Percentiles rank a stretch among this genome's conserved stretches.
Evolutionary conservation across 306 rosid genomes (phyloP).

Genomic region (Trifolium pratense): DNA sequence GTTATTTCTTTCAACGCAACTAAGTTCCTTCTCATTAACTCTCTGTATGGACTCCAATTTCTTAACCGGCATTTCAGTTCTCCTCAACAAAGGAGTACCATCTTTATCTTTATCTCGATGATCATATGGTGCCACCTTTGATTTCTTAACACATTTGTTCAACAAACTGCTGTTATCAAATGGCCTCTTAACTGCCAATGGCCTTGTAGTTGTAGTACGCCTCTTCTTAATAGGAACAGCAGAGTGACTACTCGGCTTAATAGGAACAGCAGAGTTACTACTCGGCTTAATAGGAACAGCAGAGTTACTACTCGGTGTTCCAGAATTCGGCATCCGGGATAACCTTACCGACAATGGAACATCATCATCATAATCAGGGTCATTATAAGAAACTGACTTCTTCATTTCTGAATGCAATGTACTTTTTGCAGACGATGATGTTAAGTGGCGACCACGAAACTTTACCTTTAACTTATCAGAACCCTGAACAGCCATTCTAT

Average conservation of each 20-base stretch:
- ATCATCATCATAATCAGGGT: constrained; percentile 1
- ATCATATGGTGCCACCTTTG: not conserved
- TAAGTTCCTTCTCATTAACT: constrained; percentile 35
- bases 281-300: constrained; percentile 4
- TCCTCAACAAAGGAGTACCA: not conserved
- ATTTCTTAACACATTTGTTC: not conserved
- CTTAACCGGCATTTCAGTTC: not conserved
- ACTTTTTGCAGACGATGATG: not conserved
- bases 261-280: not conserved
- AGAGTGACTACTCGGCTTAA: not conserved
- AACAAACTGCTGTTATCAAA: not conserved
- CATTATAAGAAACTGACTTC: not conserved
- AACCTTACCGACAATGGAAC: constrained; percentile 4
- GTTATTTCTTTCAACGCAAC: not conserved
- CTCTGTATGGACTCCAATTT: not conserved
- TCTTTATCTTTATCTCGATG: not conserved
- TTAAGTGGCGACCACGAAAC: not conserved
- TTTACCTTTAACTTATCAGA: not conserved
- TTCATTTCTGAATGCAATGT: not conserved
- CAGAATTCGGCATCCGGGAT: not conserved
- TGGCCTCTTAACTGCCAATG: not conserved
- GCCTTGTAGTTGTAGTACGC: not conserved
- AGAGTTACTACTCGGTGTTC: not conserved
- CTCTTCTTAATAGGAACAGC: constrained; percentile 10
- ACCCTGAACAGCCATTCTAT: constrained; percentile 36